A percentile compares a stretch with the other conserved stretches of the same genome.
phyloP scores from a whole-genome alignment of 2,329 filamentous ascomycete species.

The Fusarium verticillioides region DNA sequence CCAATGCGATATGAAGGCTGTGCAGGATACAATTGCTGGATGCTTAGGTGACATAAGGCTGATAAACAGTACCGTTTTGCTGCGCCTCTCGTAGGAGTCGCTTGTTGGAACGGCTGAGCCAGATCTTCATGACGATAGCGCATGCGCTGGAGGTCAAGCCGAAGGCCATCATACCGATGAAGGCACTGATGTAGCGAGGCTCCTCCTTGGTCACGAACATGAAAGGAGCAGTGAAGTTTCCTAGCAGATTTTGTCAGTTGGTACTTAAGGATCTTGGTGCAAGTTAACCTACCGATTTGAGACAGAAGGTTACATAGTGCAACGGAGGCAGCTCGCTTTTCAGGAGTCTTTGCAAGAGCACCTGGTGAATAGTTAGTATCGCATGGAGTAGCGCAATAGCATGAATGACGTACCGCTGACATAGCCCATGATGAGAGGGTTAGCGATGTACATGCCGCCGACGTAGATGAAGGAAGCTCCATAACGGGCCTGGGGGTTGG shows the following conservation, averaged over 20 bases:
- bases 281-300: neutral
- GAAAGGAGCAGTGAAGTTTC: conserved; percentile 17
- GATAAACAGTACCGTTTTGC: conserved; percentile 12
- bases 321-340: conserved; percentile 17
- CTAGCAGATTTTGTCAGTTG: neutral
- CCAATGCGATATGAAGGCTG: too few relatives aligned
- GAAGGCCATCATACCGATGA: conserved; percentile 21
- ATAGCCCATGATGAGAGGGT: conserved; percentile 20
- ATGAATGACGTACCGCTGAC: neutral
- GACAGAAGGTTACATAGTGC: conserved; percentile 8
- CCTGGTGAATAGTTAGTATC: neutral
- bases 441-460: conserved; percentile 13
- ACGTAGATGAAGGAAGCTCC: conserved; percentile 15
- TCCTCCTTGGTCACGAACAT: conserved; percentile 17
- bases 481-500: neutral
- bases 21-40: accelerated
- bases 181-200: conserved; percentile 18
- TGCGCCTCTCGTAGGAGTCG: conserved; percentile 9
- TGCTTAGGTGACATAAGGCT: conserved; percentile 12
- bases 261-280: accelerated
- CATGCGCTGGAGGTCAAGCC: conserved; percentile 2
- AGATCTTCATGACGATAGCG: conserved; percentile 10
- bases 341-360: conserved; percentile 4
- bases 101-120: conserved; percentile 15
- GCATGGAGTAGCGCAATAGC: accelerated